Percentiles rank a stretch among this genome's conserved stretches.
Conservation (phyloP, 2,329 filamentous ascomycete species). For the Emmonsia crescens region DNA sequence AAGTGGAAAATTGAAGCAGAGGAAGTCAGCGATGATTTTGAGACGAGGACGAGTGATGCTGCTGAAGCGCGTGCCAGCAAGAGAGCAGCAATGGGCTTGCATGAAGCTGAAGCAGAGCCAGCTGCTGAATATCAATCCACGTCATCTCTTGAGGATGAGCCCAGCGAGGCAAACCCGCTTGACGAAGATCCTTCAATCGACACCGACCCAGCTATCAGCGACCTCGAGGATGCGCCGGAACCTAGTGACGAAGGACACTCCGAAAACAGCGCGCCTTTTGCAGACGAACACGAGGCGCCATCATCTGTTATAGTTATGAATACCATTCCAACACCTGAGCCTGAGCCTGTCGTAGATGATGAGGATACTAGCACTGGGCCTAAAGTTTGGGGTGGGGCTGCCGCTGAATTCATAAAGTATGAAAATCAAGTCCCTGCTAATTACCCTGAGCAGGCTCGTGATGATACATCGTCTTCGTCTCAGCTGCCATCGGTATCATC, state of each 20-base stretch:
- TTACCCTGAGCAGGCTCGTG: conserved; percentile 41
- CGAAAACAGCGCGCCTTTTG: background rate
- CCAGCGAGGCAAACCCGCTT: background rate
- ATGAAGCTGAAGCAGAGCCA: background rate
- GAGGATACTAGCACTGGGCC: background rate
- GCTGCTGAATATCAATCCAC: background rate
- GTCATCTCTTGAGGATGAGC: background rate
- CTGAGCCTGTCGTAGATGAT: background rate
- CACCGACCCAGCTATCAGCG: background rate
- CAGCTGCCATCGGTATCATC: background rate
- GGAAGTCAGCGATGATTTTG: conserved; percentile 70
- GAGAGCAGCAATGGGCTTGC: background rate
- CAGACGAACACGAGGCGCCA: background rate
- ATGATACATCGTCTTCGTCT: conserved; percentile 18
- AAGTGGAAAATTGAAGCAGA: conserved; percentile 68
- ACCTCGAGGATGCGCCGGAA: background rate
- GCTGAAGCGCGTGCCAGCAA: conserved; percentile 31
- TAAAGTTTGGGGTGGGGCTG: conserved; percentile 42
- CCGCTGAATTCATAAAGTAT: conserved; percentile 36
- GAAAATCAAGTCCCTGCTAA: conserved; percentile 32
- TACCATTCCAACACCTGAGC: background rate
- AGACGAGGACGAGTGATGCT: conserved; percentile 51
- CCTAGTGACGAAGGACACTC: background rate
- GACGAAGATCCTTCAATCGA: background rate
- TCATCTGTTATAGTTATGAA: background rate